A percentile compares a stretch with the other conserved stretches of the same genome.
These are phyloP conservation scores for Vitis hybrid DNA, from an alignment of 177 flowering plant species.

Conservation along the genomic window DNA sequence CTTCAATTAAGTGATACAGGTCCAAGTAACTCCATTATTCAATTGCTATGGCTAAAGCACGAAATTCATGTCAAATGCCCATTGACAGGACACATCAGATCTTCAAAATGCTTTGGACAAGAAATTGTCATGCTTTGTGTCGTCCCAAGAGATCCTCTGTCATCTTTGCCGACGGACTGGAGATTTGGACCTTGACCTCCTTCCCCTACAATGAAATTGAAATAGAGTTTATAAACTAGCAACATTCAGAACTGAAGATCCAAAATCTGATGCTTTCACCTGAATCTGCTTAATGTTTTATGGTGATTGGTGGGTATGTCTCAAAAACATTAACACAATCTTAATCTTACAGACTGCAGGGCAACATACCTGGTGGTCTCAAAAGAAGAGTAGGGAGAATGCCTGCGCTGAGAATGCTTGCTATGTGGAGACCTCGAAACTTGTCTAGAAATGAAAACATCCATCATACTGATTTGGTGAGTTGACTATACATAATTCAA, in stretches of 20 bases:
- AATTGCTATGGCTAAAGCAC: not conserved
- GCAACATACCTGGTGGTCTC: conserved; percentile 71
- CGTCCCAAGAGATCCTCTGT: not conserved
- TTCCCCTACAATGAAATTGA: conserved; percentile 44
- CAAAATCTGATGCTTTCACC: conserved; percentile 33
- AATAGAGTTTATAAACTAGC: conserved; percentile 12
- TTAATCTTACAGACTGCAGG: conserved; percentile 14
- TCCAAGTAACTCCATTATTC: not conserved
- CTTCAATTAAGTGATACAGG: not conserved
- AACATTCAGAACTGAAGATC: conserved; percentile 1
- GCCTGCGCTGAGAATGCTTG: conserved; percentile 99
- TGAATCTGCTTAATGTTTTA: conserved; percentile 25
- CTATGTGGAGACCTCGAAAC: conserved; percentile 96
- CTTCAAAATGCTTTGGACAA: not conserved
- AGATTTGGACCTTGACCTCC: conserved; percentile 71
- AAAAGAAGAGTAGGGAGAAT: conserved; percentile 95
- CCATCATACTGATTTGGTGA: conserved; percentile 71
- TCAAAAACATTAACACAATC: conserved; percentile 29
- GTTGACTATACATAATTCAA: conserved; percentile 36
- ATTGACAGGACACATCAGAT: not conserved
- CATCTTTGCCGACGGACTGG: conserved; percentile 55
- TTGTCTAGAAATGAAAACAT: conserved; percentile 91
- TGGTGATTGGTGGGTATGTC: conserved; percentile 25
- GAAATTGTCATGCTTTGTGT: not conserved
- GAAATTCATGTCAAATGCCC: not conserved